phyloP scores from a whole-genome alignment of 805 yeast species.

The Wickerhamiella australiensis region DNA sequence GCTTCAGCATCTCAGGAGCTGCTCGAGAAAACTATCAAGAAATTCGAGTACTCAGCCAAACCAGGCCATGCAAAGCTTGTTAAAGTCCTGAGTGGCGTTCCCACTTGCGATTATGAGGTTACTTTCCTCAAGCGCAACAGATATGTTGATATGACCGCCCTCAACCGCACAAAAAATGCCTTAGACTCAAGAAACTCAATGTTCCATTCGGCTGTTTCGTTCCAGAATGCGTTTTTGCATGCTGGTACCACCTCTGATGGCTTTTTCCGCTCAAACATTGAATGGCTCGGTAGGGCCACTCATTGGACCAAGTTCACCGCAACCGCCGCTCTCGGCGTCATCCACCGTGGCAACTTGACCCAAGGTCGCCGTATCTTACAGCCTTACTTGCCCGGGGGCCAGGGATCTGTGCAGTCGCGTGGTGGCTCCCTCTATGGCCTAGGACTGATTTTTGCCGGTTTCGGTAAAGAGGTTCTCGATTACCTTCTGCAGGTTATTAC shows the following conservation, averaged over 20 bases:
- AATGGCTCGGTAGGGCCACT: conserved; percentile 95
- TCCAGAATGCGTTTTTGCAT: conserved; percentile 87
- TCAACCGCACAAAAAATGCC: conserved; percentile 66
- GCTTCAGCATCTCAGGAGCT: conserved; percentile 85
- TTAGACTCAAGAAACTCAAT: conserved; percentile 88
- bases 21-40: conserved; percentile 39
- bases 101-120: conserved; percentile 83
- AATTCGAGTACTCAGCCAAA: conserved; percentile 23
- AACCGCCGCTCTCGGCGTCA: conserved; percentile 94
- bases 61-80: conserved; percentile 36
- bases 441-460: conserved; percentile 92
- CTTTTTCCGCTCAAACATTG: conserved; percentile 78
- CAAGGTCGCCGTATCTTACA: conserved; percentile 79
- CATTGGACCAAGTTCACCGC: conserved; percentile 98
- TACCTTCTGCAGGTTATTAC: conserved; percentile 62
- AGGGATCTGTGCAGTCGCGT: conserved; percentile 74
- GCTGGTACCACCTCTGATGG: conserved; percentile 94
- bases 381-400: conserved; percentile 78
- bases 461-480: conserved; percentile 69
- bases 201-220: conserved; percentile 91
- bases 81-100: conserved; percentile 75
- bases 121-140: conserved; percentile 79
- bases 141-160: conserved; percentile 70
- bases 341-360: conserved; percentile 85
- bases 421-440: conserved; percentile 93